These are phyloP conservation scores for Lagerstroemia speciosa DNA, from an alignment of 345 rosid genomes.

Conservation along the genomic window DNA sequence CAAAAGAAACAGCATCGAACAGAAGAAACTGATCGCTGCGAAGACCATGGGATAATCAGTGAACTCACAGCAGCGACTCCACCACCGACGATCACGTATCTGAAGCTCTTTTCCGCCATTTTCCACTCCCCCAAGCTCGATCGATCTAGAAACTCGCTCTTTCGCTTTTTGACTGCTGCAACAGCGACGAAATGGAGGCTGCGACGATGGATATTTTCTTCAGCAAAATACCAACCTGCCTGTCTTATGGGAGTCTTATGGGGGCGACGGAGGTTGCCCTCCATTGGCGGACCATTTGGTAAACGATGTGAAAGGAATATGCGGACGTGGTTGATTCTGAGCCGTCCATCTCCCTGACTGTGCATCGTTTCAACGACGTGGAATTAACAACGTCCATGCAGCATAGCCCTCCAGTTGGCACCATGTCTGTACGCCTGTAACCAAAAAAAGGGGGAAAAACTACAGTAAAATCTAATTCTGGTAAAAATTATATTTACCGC, in stretches of 20 bases:
- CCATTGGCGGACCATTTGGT: background rate
- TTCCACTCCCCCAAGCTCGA: constrained; percentile 1
- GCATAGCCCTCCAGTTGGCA: background rate
- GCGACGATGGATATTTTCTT: background rate
- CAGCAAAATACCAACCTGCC: too few relatives aligned
- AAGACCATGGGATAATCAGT: background rate
- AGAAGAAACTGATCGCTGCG: background rate
- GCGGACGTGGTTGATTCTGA: background rate
- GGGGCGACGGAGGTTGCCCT: background rate
- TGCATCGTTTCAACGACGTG: background rate
- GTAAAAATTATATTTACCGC: too few relatives aligned
- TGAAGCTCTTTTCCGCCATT: constrained; percentile 78
- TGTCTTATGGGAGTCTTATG: background rate
- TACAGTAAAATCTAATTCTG: too few relatives aligned
- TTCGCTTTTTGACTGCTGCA: too few relatives aligned
- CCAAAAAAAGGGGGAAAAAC: too few relatives aligned
- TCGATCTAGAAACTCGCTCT: background rate
- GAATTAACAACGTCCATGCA: background rate
- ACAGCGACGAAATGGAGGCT: background rate
- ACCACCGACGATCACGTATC: constrained; percentile 90
- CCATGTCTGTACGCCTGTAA: too few relatives aligned
- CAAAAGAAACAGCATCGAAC: background rate
- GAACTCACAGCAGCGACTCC: constrained; percentile 64
- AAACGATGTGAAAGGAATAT: background rate
- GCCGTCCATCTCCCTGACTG: background rate